phyloP scores from a whole-genome alignment of 768 basidiomycete genomes.

The Gloeophyllum trabeum region DNA sequence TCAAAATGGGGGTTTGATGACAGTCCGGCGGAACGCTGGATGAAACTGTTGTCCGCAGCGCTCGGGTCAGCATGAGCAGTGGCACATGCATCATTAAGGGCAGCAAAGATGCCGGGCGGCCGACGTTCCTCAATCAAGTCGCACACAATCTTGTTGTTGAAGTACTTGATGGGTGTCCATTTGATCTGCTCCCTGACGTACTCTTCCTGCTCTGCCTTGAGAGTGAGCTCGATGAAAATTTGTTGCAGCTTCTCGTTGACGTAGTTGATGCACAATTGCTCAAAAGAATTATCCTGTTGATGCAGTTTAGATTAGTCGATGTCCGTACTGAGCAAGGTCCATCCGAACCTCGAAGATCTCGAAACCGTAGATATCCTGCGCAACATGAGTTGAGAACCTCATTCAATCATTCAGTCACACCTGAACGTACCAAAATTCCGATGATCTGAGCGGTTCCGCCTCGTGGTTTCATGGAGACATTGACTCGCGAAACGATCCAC shows the following conservation, averaged over 20 bases:
- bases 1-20: constrained; percentile 91
- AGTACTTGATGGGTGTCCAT: constrained; percentile 99
- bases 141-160: constrained; percentile 97
- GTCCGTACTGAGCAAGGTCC: too few relatives aligned
- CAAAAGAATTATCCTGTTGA: constrained; percentile 88
- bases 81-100: constrained; percentile 97
- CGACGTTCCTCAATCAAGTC: constrained; percentile 94
- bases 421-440: constrained; percentile 67
- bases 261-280: constrained; percentile 99
- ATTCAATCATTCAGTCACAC: background rate
- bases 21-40: constrained; percentile 77
- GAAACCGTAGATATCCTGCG: constrained; percentile 94
- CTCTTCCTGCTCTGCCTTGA: constrained; percentile 99
- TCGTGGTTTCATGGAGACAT: constrained; percentile 91
- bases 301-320: too few relatives aligned
- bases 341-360: constrained; percentile 84
- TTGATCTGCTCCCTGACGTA: constrained; percentile 98
- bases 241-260: constrained; percentile 99
- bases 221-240: constrained; percentile 96
- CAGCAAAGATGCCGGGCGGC: constrained; percentile 95
- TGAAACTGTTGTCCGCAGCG: constrained; percentile 94
- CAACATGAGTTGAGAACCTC: constrained; percentile 2
- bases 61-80: constrained; percentile 96
- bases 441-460: constrained; percentile 67
- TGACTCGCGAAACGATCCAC: constrained; percentile 96